Conservation (phyloP, 2,329 filamentous ascomycete species). For the Daldinia sp. region DNA sequence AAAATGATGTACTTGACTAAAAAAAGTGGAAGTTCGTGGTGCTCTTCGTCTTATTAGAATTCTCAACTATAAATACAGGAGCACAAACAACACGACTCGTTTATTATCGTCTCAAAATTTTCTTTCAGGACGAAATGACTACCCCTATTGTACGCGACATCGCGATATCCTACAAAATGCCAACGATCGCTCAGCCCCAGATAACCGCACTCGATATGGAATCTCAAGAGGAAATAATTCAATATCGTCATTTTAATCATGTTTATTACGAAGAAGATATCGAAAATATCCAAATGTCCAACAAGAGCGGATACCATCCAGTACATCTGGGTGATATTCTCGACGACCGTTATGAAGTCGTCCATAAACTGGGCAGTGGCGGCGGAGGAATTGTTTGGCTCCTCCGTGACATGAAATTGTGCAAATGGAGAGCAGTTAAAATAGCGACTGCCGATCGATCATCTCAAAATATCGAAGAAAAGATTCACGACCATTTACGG, state of each 20-base stretch:
- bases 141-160: no score
- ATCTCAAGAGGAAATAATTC: background rate
- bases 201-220: background rate
- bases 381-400: slow-evolving; percentile 34
- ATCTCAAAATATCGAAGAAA: background rate
- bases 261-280: background rate
- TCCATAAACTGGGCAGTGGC: slow-evolving; percentile 36
- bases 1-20: no score
- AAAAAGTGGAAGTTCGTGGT: no score
- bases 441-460: slow-evolving; percentile 28
- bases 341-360: slow-evolving; percentile 22
- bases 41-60: no score
- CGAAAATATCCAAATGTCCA: slow-evolving; percentile 29
- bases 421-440: slow-evolving; percentile 34
- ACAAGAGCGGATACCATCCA: slow-evolving; percentile 29
- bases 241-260: slow-evolving; percentile 3
- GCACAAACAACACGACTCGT: no score
- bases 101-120: no score
- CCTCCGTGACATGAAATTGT: slow-evolving; percentile 22
- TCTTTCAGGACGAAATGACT: no score
- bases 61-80: no score
- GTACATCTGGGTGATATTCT: slow-evolving; percentile 30
- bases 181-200: no score
- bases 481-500: slow-evolving; percentile 13
- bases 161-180: no score